Conservation (phyloP, 805 yeast species). For the Saturnispora bothae region DNA sequence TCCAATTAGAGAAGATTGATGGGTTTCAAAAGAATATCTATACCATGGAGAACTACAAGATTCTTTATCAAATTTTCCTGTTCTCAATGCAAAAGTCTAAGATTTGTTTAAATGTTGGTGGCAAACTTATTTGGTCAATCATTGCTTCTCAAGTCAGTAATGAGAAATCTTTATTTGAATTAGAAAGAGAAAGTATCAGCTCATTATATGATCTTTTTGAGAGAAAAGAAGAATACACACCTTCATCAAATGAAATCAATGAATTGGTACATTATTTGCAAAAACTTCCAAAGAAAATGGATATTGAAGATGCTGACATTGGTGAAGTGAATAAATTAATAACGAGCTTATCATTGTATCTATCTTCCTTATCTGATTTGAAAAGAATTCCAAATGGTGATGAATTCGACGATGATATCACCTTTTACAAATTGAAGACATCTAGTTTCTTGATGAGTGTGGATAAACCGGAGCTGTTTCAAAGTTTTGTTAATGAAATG, state of each 20-base stretch:
- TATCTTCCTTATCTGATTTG: constrained; percentile 55
- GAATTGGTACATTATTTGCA: constrained; percentile 39
- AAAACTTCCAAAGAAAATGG: constrained; percentile 40
- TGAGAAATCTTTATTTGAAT: constrained; percentile 45
- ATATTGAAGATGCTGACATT: constrained; percentile 56
- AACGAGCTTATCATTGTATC: constrained; percentile 46
- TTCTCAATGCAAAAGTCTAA: constrained; percentile 60
- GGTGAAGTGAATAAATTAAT: constrained; percentile 39
- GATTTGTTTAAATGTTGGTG: constrained; percentile 51
- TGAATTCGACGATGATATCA: constrained; percentile 80
- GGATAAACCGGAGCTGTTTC: constrained; percentile 68
- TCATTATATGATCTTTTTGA: constrained; percentile 59
- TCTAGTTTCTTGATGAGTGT: constrained; percentile 69
- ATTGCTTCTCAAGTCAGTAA: constrained; percentile 55
- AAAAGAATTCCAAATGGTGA: constrained; percentile 68
- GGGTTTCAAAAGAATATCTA: constrained; percentile 64
- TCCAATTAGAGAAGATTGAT: constrained; percentile 51
- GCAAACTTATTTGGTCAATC: constrained; percentile 58
- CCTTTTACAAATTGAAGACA: constrained; percentile 67
- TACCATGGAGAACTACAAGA: constrained; percentile 41
- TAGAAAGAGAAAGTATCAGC: constrained; percentile 52
- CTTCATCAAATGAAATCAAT: constrained; percentile 43
- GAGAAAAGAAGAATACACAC: constrained; percentile 41
- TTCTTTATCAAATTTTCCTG: constrained; percentile 54
- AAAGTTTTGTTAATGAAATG: constrained; percentile 68